A percentile compares a stretch with the other conserved stretches of the same genome.
phyloP scores from a whole-genome alignment of 1,139 yeast genomes.

The Lodderomyces jiufengensis region DNA sequence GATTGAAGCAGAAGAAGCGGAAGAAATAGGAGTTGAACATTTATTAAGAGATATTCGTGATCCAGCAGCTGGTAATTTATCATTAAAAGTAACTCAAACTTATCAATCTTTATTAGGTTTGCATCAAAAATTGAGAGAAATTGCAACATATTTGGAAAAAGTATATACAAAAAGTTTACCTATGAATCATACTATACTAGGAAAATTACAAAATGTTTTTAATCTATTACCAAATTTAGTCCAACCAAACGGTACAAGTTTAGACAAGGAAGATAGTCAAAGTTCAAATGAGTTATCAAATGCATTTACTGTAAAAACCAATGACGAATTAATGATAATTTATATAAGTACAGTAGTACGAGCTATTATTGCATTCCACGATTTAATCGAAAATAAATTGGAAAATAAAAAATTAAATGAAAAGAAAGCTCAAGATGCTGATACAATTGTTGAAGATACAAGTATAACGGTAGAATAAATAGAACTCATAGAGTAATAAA shows the following conservation, averaged over 20 bases:
- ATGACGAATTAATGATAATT: slow-evolving; percentile 92
- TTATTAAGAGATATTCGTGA: slow-evolving; percentile 90
- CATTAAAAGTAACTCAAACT: slow-evolving; percentile 83
- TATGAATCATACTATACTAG: slow-evolving; percentile 84
- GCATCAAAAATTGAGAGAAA: slow-evolving; percentile 74
- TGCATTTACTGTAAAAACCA: slow-evolving; percentile 88
- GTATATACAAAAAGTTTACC: slow-evolving; percentile 74
- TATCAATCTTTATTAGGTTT: slow-evolving; percentile 85
- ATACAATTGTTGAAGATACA: slow-evolving; percentile 9
- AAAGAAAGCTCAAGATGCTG: slow-evolving; percentile 19
- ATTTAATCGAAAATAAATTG: slow-evolving; percentile 91
- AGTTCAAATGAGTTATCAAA: slow-evolving; percentile 54
- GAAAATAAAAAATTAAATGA: slow-evolving; percentile 63
- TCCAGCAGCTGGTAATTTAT: slow-evolving; percentile 91
- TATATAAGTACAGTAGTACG: slow-evolving; percentile 88
- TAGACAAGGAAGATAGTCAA: slow-evolving; percentile 18
- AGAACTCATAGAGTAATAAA: neutral
- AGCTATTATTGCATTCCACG: slow-evolving; percentile 94
- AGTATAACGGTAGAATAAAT: slow-evolving; percentile 9
- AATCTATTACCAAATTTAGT: slow-evolving; percentile 84
- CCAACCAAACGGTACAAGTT: slow-evolving; percentile 7
- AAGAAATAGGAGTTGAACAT: slow-evolving; percentile 98
- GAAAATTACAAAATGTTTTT: slow-evolving; percentile 91
- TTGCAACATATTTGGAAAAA: slow-evolving; percentile 73
- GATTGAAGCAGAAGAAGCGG: slow-evolving; percentile 98